Conservation (phyloP, 306 rosid genomes). For the Senna tora region DNA sequence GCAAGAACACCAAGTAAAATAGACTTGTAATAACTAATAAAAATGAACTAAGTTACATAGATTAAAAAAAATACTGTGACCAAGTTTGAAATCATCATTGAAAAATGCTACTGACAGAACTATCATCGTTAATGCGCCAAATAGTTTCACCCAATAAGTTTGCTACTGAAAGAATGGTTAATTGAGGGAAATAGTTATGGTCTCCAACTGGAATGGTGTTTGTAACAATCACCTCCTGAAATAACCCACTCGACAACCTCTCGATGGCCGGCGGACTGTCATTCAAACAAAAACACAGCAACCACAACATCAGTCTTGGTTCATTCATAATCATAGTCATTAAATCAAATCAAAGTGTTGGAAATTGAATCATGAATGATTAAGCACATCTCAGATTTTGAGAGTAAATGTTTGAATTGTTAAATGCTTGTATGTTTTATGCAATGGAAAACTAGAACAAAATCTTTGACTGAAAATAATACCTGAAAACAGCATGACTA, state of each 20-base stretch:
- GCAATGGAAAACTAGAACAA: background rate
- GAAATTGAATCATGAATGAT: background rate
- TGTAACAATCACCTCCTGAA: conserved; percentile 91
- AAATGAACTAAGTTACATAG: background rate
- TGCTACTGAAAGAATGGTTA: conserved; percentile 92
- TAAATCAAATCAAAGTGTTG: background rate
- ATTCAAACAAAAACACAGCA: conserved; percentile 22
- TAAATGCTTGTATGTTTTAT: background rate
- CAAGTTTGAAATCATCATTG: conserved; percentile 38
- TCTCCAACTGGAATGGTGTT: conserved; percentile 85
- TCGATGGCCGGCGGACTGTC: conserved; percentile 93
- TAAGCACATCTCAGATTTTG: conserved; percentile 9
- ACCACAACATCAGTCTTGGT: background rate
- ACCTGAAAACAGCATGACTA: conserved; percentile 96
- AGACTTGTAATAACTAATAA: background rate
- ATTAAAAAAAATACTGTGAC: conserved; percentile 23
- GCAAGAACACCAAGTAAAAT: background rate
- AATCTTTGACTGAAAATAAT: conserved; percentile 26
- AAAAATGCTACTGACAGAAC: conserved; percentile 94
- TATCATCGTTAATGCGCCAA: conserved; percentile 92
- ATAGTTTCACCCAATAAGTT: conserved; percentile 94
- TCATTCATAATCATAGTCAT: conserved; percentile 20
- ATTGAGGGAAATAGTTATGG: conserved; percentile 84
- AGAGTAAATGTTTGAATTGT: background rate
- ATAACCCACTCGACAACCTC: conserved; percentile 83